These are phyloP conservation scores for Salix brachista DNA, from an alignment of 345 rosid genomes.

Conservation along the genomic window DNA sequence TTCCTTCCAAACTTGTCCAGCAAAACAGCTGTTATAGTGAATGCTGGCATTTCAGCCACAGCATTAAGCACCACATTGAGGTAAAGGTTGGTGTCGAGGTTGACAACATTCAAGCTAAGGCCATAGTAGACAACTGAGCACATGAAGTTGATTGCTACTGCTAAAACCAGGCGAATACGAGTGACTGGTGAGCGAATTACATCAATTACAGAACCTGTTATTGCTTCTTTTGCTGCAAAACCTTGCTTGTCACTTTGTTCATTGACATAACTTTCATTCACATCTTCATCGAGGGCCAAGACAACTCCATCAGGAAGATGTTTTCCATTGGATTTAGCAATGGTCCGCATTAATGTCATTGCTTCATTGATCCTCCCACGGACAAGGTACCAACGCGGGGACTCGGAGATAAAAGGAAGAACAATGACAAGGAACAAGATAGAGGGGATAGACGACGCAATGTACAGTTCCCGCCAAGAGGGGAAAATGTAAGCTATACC, in stretches of 20 bases:
- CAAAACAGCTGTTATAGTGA: conserved; percentile 61
- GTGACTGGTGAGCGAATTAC: conserved; percentile 61
- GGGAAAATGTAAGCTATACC: conserved; percentile 62
- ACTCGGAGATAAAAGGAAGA: conserved; percentile 71
- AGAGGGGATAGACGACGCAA: conserved; percentile 72
- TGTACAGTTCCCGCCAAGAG: conserved; percentile 73
- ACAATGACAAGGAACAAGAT: conserved; percentile 58
- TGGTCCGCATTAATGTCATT: conserved; percentile 59
- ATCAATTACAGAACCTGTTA: conserved; percentile 58
- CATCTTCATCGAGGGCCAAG: conserved; percentile 66
- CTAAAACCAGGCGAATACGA: conserved; percentile 50
- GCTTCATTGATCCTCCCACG: conserved; percentile 66
- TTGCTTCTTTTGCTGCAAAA: conserved; percentile 26
- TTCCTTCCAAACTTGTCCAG: conserved; percentile 71
- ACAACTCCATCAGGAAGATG: conserved; percentile 55
- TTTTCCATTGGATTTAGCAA: conserved; percentile 58
- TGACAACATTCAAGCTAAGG: conserved; percentile 79
- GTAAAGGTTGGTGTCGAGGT: conserved; percentile 83
- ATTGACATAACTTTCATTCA: conserved; percentile 9
- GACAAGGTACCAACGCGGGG: conserved; percentile 91
- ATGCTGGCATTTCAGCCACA: conserved; percentile 83
- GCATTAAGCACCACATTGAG: conserved; percentile 70
- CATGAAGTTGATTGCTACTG: conserved; percentile 58
- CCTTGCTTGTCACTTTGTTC: conserved; percentile 11
- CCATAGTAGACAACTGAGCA: conserved; percentile 85